Evolutionary conservation across 495 filamentous ascomycete species (phyloP), one percentile per base, ranked within the genome.

Genomic region (Hyaloscypha finlandica): DNA sequence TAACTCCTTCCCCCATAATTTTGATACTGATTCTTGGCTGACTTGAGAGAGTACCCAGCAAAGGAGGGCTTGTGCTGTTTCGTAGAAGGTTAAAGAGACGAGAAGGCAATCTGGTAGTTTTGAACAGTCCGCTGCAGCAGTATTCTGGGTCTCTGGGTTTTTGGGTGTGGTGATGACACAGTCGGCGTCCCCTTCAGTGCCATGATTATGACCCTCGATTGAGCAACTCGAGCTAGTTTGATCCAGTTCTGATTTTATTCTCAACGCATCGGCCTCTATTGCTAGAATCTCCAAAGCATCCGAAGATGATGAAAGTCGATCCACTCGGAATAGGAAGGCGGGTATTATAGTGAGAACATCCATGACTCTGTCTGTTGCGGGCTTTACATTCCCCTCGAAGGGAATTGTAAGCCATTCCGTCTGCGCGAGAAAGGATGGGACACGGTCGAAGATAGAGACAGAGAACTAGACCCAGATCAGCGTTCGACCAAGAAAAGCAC

Each of bases 291-390:
- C 14, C 6, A 6, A 30, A 19, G 55, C 11, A 30, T 5, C 20
- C 8, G 55, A 30, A 20, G 20, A 30, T 8, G 55, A 8, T 16
- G 55, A 58, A 6, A 58, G 3, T 25, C 12, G 14, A 19, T 58
- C 55, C 20, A 58, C 29, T 6, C 55, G 55, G 16, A 11, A 29
- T 6, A 58, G 55, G 6, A 58, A 16, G 6, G 20, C 1, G 0
- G 55, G 55, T 25, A 58, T 20, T 32, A 29, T 16, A 11, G 20
- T 61, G 12, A 63, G 42, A 35, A 70, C 19, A 32, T 63, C 61
- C 8, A 31, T 31, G 30, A 63, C 48, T 52, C 22, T 63, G 14
- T 63, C 61, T 22, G 31, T 30, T 11, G 30, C 14, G 6, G 22
- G 48, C 30, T 63, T 63, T 16, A 6, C 37, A 4, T 14, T 2